Evolutionary conservation across 768 basidiomycete genomes (phyloP), one percentile per base, ranked within the genome.

Genomic region (Strobilomyces confusus): DNA sequence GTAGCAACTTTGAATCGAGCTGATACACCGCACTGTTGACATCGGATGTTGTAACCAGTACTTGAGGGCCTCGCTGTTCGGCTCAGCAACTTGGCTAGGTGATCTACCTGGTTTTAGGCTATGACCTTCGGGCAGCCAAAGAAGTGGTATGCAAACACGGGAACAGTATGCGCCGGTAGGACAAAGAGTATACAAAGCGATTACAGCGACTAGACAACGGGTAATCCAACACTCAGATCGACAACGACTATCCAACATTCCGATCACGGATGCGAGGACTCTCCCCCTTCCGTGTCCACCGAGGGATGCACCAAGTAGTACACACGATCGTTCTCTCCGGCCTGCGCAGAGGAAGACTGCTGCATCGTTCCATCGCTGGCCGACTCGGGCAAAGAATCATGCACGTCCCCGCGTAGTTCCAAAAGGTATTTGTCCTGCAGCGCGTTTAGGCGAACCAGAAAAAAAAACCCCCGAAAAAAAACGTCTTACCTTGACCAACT

Each of bases 221-320:
- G 40, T 55, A 52, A 51, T 41, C 49, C 52, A 53, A 54, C 47
- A 54, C n/a, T 40, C 22, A 56, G 54, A 56, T 63, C 50, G 26
- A 50, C 26, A 19, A 49, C 30, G 37, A n/a, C 11, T 17, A 15
- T 30, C 53, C 9, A 33, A 40, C 9, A 41, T 45, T 12, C 23
- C 23, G 23, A n/a, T 67, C 47, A 64, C 7, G 60, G 62, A 49
- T 65, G 58, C 22, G 75, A 76, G 9, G 74, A 75, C 19, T 72
- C 71, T 6, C 60, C 70, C 0, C 58, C 66, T 54, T 92, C 89
- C 9, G 82, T 80, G 62, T 93, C 91, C 33, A 93, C 90, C 2
- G 84, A 81, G 1, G 91, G 91, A 74, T 94, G 93, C 4, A 95
- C 91, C 83, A 95, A 85, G 65, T 94, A 95, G 68, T 84, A 87